A percentile compares a stretch with the other conserved stretches of the same genome.
phyloP scores from a whole-genome alignment of 805 yeast genomes.

The Pichia paraexigua region DNA sequence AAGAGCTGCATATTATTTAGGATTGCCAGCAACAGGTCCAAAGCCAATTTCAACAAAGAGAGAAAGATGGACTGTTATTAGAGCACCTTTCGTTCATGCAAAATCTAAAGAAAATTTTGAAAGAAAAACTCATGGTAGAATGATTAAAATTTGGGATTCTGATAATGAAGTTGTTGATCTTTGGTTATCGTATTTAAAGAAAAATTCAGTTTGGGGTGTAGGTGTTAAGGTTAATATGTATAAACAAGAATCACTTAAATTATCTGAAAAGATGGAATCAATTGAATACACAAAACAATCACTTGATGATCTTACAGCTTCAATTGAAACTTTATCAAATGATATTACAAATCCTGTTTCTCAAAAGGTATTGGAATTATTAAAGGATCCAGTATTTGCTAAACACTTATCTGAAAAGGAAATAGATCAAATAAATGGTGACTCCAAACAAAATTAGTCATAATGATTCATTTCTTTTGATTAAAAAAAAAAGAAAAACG shows the following conservation, averaged over 20 bases:
- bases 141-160: constrained; percentile 73
- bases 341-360: constrained; percentile 39
- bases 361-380: constrained; percentile 59
- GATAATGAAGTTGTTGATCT: constrained; percentile 77
- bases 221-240: constrained; percentile 70
- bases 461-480: too few species aligned
- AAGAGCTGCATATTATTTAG: constrained; percentile 84
- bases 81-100: constrained; percentile 90
- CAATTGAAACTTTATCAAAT: constrained; percentile 19
- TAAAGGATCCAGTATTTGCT: constrained; percentile 64
- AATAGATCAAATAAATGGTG: constrained; percentile 14
- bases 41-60: constrained; percentile 59
- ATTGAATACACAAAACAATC: constrained; percentile 17
- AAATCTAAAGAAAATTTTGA: constrained; percentile 91
- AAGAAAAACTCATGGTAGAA: constrained; percentile 73
- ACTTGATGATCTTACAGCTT: constrained; percentile 17
- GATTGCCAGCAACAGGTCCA: constrained; percentile 78
- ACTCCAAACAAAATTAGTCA: not conserved
- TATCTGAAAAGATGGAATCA: constrained; percentile 33
- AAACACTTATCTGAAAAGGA: constrained; percentile 34
- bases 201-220: constrained; percentile 74
- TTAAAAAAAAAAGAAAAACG: not conserved
- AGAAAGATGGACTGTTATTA: constrained; percentile 88
- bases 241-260: constrained; percentile 42
- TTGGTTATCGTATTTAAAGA: constrained; percentile 69